A percentile compares a stretch with the other conserved stretches of the same genome.
Conservation (phyloP, 176 grass and related monocot genomes). For the Pontederia crassipes region DNA sequence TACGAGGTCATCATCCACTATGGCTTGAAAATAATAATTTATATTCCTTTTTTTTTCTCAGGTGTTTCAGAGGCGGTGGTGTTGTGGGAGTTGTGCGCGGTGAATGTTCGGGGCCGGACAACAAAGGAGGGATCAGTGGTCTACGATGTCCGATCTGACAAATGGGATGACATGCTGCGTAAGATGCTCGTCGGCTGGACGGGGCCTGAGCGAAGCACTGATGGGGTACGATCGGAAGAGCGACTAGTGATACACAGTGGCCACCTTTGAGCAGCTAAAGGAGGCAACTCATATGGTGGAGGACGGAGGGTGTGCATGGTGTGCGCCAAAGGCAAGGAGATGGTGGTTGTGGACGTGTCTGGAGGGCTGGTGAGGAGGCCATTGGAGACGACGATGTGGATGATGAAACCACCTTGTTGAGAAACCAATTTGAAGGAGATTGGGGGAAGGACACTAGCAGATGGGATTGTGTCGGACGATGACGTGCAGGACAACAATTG, state of each 20-base stretch:
- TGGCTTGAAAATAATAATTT: too few relatives aligned
- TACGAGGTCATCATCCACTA: too few relatives aligned
- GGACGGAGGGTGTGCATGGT: too few relatives aligned
- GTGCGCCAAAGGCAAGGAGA: conserved; percentile 2
- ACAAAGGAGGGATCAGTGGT: conserved; percentile 60
- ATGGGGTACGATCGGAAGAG: conserved; percentile 38
- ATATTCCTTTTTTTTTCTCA: too few relatives aligned
- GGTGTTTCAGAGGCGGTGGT: conserved; percentile 59
- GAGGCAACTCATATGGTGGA: conserved; percentile 50
- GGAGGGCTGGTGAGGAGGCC: too few relatives aligned
- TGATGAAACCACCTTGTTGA: too few relatives aligned
- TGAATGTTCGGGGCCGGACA: conserved; percentile 44
- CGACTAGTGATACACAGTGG: conserved; percentile 41
- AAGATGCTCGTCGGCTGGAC: conserved; percentile 66
- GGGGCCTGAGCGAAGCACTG: conserved; percentile 35
- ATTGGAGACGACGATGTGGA: too few relatives aligned
- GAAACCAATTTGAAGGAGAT: too few relatives aligned
- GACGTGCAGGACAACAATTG: too few relatives aligned
- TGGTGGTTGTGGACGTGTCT: conserved; percentile 38
- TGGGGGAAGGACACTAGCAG: too few relatives aligned
- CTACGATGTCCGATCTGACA: conserved; percentile 25
- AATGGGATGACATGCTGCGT: conserved; percentile 79
- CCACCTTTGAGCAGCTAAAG: conserved; percentile 31
- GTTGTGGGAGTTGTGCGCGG: conserved; percentile 78
- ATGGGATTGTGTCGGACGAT: too few relatives aligned